Percentiles rank a stretch among this genome's conserved stretches.
These are phyloP conservation scores for Colletotrichum graminicola DNA, from an alignment of 2,329 filamentous ascomycete species.

Conservation along the genomic window DNA sequence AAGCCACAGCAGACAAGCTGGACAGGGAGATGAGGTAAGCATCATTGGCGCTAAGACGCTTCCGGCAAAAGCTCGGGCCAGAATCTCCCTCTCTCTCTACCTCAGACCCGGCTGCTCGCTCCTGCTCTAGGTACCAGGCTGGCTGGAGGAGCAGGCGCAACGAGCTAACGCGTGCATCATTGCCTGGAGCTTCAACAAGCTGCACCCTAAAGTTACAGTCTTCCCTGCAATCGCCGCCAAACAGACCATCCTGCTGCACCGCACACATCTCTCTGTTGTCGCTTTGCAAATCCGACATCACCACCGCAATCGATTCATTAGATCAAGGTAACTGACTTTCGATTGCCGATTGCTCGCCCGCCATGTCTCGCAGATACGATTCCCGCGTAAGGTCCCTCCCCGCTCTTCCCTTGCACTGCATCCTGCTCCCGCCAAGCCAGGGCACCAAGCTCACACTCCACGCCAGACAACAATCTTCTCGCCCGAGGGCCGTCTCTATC, in stretches of 20 bases:
- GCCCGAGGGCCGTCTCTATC: conserved; percentile 96
- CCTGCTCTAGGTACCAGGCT: conserved; percentile 27
- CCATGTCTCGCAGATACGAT: conserved; percentile 97
- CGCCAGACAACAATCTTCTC: conserved; percentile 98
- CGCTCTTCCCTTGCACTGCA: conserved; percentile 45
- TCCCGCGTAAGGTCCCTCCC: conserved; percentile 77
- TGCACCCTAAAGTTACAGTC: conserved; percentile 37
- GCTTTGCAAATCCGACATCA: conserved; percentile 16
- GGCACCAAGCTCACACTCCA: conserved; percentile 43
- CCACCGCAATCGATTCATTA: not conserved
- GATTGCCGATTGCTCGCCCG: conserved; percentile 46
- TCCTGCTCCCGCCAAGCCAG: conserved; percentile 9
- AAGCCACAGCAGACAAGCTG: not conserved
- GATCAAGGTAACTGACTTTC: conserved; percentile 4
- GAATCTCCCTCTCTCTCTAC: not conserved
- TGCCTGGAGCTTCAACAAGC: conserved; percentile 44
- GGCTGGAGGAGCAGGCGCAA: conserved; percentile 32
- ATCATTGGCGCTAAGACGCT: not conserved
- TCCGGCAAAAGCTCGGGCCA: conserved; percentile 36
- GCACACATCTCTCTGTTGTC: conserved; percentile 17
- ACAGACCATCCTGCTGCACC: conserved; percentile 26
- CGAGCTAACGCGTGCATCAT: conserved; percentile 44
- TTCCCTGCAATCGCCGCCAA: conserved; percentile 39
- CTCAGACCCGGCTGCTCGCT: conserved; percentile 20
- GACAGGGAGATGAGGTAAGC: conserved; percentile 9